phyloP scores from a whole-genome alignment of 495 filamentous ascomycete species.

The Cryomyces minteri region DNA sequence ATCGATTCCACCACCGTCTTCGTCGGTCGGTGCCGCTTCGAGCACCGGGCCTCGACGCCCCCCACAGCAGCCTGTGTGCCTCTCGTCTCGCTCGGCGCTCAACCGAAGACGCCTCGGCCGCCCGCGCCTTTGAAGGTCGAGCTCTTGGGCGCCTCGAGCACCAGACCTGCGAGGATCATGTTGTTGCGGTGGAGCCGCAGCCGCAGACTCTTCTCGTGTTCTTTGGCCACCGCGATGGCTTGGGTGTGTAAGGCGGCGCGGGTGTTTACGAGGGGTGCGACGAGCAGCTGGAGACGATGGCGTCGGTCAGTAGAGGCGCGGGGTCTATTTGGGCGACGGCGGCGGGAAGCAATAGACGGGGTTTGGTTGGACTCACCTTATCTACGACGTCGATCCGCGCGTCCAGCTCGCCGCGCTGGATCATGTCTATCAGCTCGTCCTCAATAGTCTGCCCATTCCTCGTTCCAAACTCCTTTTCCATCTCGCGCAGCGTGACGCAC shows the following conservation, averaged over 20 bases:
- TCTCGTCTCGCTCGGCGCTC: not conserved
- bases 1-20: not conserved
- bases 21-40: not conserved
- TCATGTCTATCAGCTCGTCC: constrained; percentile 59
- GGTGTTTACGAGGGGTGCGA: constrained; percentile 43
- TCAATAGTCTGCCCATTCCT: constrained; percentile 38
- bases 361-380: constrained; percentile 25
- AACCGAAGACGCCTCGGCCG: not conserved
- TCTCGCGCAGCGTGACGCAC: constrained; percentile 20
- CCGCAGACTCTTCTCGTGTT: constrained; percentile 55
- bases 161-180: constrained; percentile 53
- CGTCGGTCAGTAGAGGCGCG: not conserved
- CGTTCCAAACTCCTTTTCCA: constrained; percentile 17
- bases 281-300: constrained; percentile 34
- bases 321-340: not conserved
- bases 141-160: constrained; percentile 32
- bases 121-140: not conserved
- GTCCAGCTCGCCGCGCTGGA: constrained; percentile 48
- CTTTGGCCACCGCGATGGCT: constrained; percentile 44
- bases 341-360: constrained; percentile 1
- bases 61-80: not conserved
- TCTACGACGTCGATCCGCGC: constrained; percentile 75
- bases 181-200: constrained; percentile 59
- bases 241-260: constrained; percentile 48
- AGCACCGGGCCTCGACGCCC: not conserved